Conservation (phyloP, 2,329 filamentous ascomycete genomes). For the Verticillium tricorpus region DNA sequence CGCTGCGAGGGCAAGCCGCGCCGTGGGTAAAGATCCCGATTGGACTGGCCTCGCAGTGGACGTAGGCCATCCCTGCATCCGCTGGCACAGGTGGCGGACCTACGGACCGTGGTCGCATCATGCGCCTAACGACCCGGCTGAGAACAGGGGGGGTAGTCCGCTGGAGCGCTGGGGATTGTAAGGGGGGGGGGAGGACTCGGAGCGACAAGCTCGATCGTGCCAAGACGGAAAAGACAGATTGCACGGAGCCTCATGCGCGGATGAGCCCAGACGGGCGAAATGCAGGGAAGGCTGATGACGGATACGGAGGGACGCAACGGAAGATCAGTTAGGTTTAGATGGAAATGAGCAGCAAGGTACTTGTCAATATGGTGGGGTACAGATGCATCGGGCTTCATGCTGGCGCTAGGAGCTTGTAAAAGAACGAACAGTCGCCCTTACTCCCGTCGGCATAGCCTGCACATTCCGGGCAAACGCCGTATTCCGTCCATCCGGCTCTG, state of each 20-base stretch:
- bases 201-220: background rate
- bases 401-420: slow-evolving; percentile 10
- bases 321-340: background rate
- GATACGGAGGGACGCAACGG: background rate
- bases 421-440: slow-evolving; percentile 16
- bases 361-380: background rate
- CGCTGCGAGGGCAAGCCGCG: background rate
- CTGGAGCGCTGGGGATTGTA: background rate
- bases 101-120: background rate
- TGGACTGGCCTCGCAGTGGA: background rate
- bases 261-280: background rate
- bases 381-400: background rate
- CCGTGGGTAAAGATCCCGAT: background rate
- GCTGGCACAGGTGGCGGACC: background rate
- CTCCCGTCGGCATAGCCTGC: slow-evolving; percentile 15
- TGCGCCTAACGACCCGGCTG: background rate
- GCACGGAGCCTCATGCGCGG: background rate
- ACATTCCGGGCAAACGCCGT: slow-evolving; percentile 21
- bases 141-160: background rate
- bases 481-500: slow-evolving; percentile 19
- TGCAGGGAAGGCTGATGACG: background rate
- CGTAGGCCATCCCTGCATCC: background rate
- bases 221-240: background rate
- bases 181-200: background rate
- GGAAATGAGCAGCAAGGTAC: background rate